Conservation (phyloP, 768 basidiomycete species). For the Lactarius sp. region DNA sequence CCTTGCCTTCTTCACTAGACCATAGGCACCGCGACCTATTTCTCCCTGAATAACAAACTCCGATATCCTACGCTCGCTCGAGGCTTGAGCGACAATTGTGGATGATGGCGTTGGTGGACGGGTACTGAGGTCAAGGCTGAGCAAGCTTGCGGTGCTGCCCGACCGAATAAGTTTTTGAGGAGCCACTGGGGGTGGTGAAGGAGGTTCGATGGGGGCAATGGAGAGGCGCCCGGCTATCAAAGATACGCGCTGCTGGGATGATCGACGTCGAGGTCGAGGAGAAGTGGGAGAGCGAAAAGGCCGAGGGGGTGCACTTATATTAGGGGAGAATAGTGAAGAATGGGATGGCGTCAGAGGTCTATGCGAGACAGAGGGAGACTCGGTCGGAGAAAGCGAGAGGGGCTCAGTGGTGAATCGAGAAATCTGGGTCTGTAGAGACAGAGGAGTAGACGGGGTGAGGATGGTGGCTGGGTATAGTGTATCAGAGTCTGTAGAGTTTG, state of each 20-base stretch:
- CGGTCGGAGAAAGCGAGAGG: constrained; percentile 30
- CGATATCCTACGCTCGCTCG: constrained; percentile 65
- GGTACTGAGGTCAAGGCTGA: constrained; percentile 56
- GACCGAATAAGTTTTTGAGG: constrained; percentile 62
- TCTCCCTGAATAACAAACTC: constrained; percentile 84
- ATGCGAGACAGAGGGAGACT: constrained; percentile 27
- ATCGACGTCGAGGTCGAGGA: constrained; percentile 65
- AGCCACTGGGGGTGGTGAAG: constrained; percentile 55
- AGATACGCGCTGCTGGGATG: constrained; percentile 81
- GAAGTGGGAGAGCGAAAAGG: constrained; percentile 44
- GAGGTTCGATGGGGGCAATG: constrained; percentile 71
- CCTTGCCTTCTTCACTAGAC: constrained; percentile 85
- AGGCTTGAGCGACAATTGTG: constrained; percentile 41
- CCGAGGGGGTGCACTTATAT: constrained; percentile 34
- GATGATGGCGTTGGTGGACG: constrained; percentile 56
- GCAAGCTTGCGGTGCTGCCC: constrained; percentile 55
- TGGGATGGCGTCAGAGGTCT: constrained; percentile 29
- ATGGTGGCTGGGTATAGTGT: constrained; percentile 28
- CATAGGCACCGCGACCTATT: constrained; percentile 93
- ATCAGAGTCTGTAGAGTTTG: constrained; percentile 25
- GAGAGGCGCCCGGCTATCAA: constrained; percentile 77
- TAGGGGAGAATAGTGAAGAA: constrained; percentile 30
- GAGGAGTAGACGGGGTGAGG: constrained; percentile 21
- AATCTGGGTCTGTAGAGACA: constrained; percentile 12
- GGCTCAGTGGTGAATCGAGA: constrained; percentile 30